Evolutionary conservation across 257 asterid species (phyloP), one percentile per base, ranked within the genome.

Genomic region (Penstemon eatonii): DNA sequence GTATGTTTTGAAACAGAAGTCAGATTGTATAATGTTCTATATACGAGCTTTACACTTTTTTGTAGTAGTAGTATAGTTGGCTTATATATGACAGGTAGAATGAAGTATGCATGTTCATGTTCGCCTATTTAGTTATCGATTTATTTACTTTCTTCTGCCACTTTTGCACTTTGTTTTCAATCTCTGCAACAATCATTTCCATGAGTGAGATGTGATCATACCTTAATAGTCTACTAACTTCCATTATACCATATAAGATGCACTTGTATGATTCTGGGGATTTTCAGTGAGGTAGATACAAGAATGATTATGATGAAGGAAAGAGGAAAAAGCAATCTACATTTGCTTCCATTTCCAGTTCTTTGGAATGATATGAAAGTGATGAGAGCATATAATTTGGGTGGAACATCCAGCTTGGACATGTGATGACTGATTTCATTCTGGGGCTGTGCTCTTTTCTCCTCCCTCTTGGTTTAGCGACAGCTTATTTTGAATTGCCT

Each of bases 401-500:
- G 41, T 56, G 63, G 43, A 15, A 52, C 49, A 18, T 25, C 40
- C 44, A 55, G 59, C 57, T 59, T 57, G 37, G 56, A 65, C 63
- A 57, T 46, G 36, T 36, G 53, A 66, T 66, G 67, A 8, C 51
- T 46, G 43, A 60, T 65, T 40, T 42, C 15, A 49, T 56, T 44
- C 63, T 73, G 72, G 77, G 65, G 77, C 71, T 39, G 38, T 58
- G 8, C 71, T 65, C 60, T 7, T 25, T 25, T 56, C 59, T 38
- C 56, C 46, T 12, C 8, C 19, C 18, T 25, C 33, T 2, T 49
- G 59, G 60, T 41, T 44, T 69, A 44, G 7, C 13, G 19, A 7
- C 47, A 18, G 5, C 44, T 15, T 3, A 15, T 43, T 45, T 43
- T 36, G 8, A 33, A 33, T 37, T 3, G n/a, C 11, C 18, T 47